Evolutionary conservation across 202 grass and related monocot species (phyloP), one percentile per base, ranked within the genome.

Genomic region (Zizania palustris): DNA sequence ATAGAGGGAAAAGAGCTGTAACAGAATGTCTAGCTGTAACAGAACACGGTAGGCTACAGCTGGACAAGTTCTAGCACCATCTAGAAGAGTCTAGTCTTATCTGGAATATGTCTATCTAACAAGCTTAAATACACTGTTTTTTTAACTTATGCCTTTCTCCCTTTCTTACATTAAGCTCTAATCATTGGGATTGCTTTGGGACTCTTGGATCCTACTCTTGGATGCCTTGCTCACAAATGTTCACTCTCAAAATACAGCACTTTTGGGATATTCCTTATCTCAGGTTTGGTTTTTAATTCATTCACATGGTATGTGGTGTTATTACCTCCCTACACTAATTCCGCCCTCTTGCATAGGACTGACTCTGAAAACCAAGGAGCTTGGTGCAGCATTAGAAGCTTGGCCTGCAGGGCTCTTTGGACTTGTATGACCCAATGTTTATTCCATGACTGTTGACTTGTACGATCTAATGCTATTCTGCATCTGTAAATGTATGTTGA

Each of bases 351-450:
- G 15, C 66, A 45, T 76, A 98, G 95, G 95, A 59, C 58, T 98
- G 42, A 90, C 83, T 72, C 90, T 94, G 80, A 73, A 45, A 40
- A 94, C 91, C 20, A 81, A 83, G 44, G 95, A 98, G 70, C 85
- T 98, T 65, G 87, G 86, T 69, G 95, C 91, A 68, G 95, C 91
- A 2, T 49, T 86, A 49, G 87, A 88, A 90, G 89, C 95, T 77
- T 98, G 95, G 95, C 91, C 91, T 81, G 91, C 85, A 46, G 89
- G 87, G 77, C 80, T 98, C 62, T 94, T 92, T 83, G 95, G 91
- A 77, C 80, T 98, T 81, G 95, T 94, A 94, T 73, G 82, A 45
- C 77, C 50, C 82, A 20, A 63, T 72, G 34, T 85, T 90, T 87
- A 49, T 49, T 80, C 35, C 57, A 16, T 57, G 38, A 3, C 8